Base-by-base conservation (phyloP, 257 asterid genomes). In the Galeopsis tetrahit region DNA sequence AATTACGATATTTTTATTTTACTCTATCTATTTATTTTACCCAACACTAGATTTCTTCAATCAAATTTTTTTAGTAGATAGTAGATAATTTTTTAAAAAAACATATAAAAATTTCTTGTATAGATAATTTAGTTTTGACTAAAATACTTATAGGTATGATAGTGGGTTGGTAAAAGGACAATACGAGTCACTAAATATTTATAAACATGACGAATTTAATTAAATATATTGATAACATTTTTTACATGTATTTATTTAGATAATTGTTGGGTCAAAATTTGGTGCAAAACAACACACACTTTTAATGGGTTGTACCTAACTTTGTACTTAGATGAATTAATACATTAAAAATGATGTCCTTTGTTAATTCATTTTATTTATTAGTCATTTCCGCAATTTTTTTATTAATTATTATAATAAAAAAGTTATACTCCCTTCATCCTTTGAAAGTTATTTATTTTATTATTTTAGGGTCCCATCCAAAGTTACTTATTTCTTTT, bases 141-240 rank as follows among this genome's bases (percentile, higher is more conserved):
- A 58, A 2, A 31, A 67, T 10, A 9, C 36, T 15, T 2, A 4
- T 34, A 59, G 0, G 44, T 67, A 44, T 63, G 74, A 13, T 46
- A 74, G 60, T 66, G 68, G 51, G 51, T 52, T 15, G 49, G 51
- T 55, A 14, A 55, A 43, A 58, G 79, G 63, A 59, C n/a, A 2
- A 34, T 74, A 67, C 15, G 55, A 31, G 17, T 48, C 7, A 49
- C 28, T 49, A 3, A 49, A 49, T n/a, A n/a, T 49, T 49, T 4
- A 13, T 49, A 14, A 49, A 49, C 56, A 28, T n/a, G 56, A 49
- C 28, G 9, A 55, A 55, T 17, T 15, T 14, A 52, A 52, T 15
- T 14, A 52, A 52, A 52, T 52, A 51, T 14, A 31, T 31, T 51
- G 57, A 7, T 52, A 2, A 17, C 10, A 52, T 10, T 15, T 52